Conservation (phyloP, 2,329 filamentous ascomycete species). For the Penicillium sp. region DNA sequence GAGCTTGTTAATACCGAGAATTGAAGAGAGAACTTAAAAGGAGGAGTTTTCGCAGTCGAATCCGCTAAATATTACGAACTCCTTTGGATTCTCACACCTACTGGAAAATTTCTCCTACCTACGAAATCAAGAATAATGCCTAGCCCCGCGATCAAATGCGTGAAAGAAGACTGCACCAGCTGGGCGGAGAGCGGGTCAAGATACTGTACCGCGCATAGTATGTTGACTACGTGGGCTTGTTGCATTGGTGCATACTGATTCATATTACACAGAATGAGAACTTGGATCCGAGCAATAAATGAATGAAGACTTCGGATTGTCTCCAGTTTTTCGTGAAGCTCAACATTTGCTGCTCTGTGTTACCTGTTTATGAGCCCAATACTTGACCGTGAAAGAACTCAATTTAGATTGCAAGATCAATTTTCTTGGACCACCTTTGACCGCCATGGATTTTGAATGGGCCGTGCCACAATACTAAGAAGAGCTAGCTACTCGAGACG, state of each 20-base stretch:
- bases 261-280: neutral
- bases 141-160: neutral
- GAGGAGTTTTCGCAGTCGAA: neutral
- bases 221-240: neutral
- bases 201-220: neutral
- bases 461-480: neutral
- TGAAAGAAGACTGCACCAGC: neutral
- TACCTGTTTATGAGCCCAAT: too few species aligned
- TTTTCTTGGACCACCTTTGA: neutral
- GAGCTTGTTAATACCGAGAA: too few species aligned
- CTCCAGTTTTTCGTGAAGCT: too few species aligned
- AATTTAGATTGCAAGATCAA: too few species aligned
- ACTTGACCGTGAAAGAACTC: too few species aligned
- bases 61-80: neutral
- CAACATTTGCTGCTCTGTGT: too few species aligned
- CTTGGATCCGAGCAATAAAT: too few species aligned
- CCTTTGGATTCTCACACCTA: too few species aligned
- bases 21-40: neutral
- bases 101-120: too few species aligned
- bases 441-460: neutral
- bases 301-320: too few species aligned
- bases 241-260: neutral
- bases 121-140: neutral
- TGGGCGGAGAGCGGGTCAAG: neutral
- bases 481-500: neutral